phyloP scores from a whole-genome alignment of 2,329 filamentous ascomycete species.

The Escovopsis sp. region DNA sequence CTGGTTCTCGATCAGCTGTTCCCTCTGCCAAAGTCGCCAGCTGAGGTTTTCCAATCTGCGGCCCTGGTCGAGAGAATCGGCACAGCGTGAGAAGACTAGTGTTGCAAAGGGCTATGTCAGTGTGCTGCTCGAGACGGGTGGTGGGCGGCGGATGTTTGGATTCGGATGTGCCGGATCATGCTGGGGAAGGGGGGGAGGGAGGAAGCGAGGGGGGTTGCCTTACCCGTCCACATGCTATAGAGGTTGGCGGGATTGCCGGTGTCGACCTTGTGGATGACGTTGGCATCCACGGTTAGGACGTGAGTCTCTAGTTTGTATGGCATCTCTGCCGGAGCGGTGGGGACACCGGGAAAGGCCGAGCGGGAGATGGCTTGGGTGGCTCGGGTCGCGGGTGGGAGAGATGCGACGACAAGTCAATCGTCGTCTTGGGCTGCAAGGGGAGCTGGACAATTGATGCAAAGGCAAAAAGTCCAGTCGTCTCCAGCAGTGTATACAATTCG shows the following conservation, averaged over 20 bases:
- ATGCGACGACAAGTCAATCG: not conserved
- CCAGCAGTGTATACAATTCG: slow-evolving; percentile 1
- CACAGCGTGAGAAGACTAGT: slow-evolving; percentile 82
- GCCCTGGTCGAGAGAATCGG: slow-evolving; percentile 85
- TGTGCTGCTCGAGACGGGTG: slow-evolving; percentile 1
- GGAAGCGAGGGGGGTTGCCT: slow-evolving; percentile 21
- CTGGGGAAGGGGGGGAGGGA: not conserved
- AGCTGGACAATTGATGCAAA: no score
- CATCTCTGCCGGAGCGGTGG: slow-evolving; percentile 39
- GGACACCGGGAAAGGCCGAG: no score
- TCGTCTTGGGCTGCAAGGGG: slow-evolving; percentile 1
- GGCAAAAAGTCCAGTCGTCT: slow-evolving; percentile 5
- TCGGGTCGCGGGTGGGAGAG: slow-evolving; percentile 18
- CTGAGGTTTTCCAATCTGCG: slow-evolving; percentile 86
- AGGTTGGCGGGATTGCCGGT: slow-evolving; percentile 84
- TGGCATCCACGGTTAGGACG: slow-evolving; percentile 81
- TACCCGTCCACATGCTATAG: slow-evolving; percentile 94
- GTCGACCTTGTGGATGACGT: slow-evolving; percentile 88
- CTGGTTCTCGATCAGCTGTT: slow-evolving; percentile 62
- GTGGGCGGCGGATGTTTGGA: no score
- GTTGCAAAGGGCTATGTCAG: slow-evolving; percentile 15
- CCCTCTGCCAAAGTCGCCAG: slow-evolving; percentile 89
- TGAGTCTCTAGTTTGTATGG: slow-evolving; percentile 70
- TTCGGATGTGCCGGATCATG: no score
- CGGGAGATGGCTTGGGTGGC: slow-evolving; percentile 18